A percentile compares a stretch with the other conserved stretches of the same genome.
Evolutionary conservation across 176 grass and related monocot genomes (phyloP).

Genomic region (Triticum monococcum): DNA sequence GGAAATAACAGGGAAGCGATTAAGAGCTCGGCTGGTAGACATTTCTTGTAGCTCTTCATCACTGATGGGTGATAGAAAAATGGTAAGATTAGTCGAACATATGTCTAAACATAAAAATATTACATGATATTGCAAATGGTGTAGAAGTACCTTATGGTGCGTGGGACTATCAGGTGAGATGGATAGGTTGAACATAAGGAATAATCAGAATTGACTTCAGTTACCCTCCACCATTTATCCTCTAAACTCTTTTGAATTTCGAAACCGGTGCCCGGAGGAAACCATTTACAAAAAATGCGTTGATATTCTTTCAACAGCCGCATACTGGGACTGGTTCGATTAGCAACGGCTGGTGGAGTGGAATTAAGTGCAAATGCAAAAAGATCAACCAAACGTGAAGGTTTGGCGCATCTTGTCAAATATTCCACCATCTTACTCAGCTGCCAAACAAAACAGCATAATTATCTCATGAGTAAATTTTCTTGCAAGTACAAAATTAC

Average conservation of each 20-base stretch:
- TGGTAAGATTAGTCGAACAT: not conserved
- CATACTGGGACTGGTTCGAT: conserved; percentile 59
- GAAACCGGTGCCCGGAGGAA: conserved; percentile 14
- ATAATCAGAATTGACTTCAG: conserved; percentile 65
- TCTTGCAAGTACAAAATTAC: not conserved
- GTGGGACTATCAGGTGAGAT: conserved; percentile 68
- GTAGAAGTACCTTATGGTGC: conserved; percentile 64
- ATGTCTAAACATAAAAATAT: conserved; percentile 23
- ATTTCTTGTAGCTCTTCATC: conserved; percentile 88
- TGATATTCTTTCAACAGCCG: conserved; percentile 76
- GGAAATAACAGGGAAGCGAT: conserved; percentile 83
- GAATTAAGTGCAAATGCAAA: conserved; percentile 59
- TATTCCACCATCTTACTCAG: conserved; percentile 61
- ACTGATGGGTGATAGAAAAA: conserved; percentile 38
- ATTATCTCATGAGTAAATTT: conserved; percentile 3
- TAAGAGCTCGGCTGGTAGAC: conserved; percentile 70
- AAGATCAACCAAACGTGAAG: conserved; percentile 61
- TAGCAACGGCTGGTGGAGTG: conserved; percentile 52
- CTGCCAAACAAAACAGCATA: conserved; percentile 41
- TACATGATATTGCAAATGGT: not conserved
- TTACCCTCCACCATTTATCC: conserved; percentile 78
- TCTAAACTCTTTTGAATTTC: conserved; percentile 37
- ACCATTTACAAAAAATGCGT: conserved; percentile 63
- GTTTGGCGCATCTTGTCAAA: conserved; percentile 66
- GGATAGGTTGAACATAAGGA: conserved; percentile 81